Percentiles rank a stretch among this genome's conserved stretches.
These are phyloP conservation scores for Sphaerobolus stellatus DNA, from an alignment of 1,284 basidiomycete species.

Conservation along the genomic window DNA sequence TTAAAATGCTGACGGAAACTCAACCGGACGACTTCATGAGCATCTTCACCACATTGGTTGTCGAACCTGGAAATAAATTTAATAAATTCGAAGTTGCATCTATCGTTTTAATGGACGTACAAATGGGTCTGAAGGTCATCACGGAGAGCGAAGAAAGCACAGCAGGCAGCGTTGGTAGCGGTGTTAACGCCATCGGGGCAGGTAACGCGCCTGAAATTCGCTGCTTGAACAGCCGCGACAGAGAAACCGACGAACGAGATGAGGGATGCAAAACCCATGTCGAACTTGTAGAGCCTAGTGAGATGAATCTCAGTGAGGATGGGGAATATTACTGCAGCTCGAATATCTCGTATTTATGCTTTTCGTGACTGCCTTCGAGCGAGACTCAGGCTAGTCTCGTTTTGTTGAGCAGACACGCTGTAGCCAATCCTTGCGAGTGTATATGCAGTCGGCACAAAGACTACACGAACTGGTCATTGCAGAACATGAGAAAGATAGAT, in stretches of 20 bases:
- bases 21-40: constrained; percentile 13
- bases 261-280: background rate
- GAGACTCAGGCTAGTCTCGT: too few relatives aligned
- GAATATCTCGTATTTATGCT: too few relatives aligned
- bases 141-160: background rate
- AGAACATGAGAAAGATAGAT: too few relatives aligned
- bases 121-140: background rate
- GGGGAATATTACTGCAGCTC: too few relatives aligned
- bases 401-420: too few relatives aligned
- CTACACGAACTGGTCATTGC: too few relatives aligned
- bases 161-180: background rate
- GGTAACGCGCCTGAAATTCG: background rate
- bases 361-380: too few relatives aligned
- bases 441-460: too few relatives aligned
- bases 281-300: too few relatives aligned
- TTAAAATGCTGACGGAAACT: constrained; percentile 12
- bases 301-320: too few relatives aligned
- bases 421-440: too few relatives aligned
- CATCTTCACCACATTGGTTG: background rate
- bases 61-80: background rate
- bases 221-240: background rate
- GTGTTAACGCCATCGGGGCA: background rate
- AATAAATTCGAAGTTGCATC: background rate
- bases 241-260: background rate
- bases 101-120: background rate